Percentiles rank a stretch among this genome's conserved stretches.
Conservation (phyloP, 768 basidiomycete species). For the Boletus subparvulus region DNA sequence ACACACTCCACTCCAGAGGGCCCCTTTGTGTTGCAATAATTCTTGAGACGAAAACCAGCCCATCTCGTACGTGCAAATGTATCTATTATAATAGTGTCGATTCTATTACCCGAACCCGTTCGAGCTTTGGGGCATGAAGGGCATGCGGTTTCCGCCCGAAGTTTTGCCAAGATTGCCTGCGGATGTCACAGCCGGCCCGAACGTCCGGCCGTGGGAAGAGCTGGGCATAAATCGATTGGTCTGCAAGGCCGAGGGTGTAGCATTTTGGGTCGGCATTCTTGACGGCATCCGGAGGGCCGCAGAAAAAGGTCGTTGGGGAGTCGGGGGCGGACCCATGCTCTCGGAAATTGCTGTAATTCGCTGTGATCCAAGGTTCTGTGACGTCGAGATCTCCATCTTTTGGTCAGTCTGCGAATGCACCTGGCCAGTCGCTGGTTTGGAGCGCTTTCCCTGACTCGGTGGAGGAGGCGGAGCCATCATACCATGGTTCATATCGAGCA, state of each 20-base stretch:
- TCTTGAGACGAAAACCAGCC: not conserved
- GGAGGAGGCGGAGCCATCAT: conserved; percentile 35
- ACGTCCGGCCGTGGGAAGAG: conserved; percentile 24
- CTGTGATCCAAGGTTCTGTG: conserved; percentile 14
- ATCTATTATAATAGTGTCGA: conserved; percentile 1
- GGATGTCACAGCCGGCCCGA: not conserved
- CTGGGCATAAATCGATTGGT: conserved; percentile 35
- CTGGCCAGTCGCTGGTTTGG: conserved; percentile 24
- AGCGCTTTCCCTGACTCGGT: conserved; percentile 19
- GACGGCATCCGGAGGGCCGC: conserved; percentile 27
- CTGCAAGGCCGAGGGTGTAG: conserved; percentile 14
- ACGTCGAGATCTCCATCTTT: conserved; percentile 11
- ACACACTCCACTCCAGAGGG: conserved; percentile 8
- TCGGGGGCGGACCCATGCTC: conserved; percentile 54
- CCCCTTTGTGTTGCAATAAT: not conserved
- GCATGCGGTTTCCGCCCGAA: conserved; percentile 48
- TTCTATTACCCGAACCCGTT: conserved; percentile 31
- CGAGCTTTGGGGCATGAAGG: conserved; percentile 46
- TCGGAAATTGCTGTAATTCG: conserved; percentile 24
- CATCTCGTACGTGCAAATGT: not conserved
- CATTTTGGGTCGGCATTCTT: conserved; percentile 19
- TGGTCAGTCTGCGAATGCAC: conserved; percentile 9
- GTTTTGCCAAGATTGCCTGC: conserved; percentile 10
- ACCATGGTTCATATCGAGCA: conserved; percentile 29
- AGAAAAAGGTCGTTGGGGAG: conserved; percentile 41